These are phyloP conservation scores for Chaetomiaceae sp. DNA, from an alignment of 2,329 filamentous ascomycete species.

Conservation along the genomic window DNA sequence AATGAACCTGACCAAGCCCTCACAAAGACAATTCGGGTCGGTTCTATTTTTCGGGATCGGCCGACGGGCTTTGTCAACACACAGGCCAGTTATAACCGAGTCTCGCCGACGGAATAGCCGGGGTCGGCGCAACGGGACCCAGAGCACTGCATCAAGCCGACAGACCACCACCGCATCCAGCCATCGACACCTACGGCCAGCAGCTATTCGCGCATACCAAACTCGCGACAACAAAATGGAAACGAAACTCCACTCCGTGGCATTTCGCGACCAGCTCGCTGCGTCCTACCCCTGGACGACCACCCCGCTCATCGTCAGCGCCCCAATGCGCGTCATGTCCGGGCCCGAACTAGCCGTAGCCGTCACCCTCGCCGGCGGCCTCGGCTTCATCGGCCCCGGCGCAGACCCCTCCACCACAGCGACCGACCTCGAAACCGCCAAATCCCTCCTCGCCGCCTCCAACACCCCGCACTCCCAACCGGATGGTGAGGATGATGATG, in stretches of 20 bases:
- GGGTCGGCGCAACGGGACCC: not conserved
- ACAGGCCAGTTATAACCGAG: constrained; percentile 2
- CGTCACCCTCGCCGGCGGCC: constrained; percentile 66
- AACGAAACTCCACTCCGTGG: constrained; percentile 9
- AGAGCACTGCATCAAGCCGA: not conserved
- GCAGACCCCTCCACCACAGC: constrained; percentile 32
- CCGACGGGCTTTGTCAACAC: not conserved
- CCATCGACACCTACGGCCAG: no score
- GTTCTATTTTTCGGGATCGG: not conserved
- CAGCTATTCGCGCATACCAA: not conserved
- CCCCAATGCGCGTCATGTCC: constrained; percentile 66
- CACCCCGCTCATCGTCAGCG: constrained; percentile 54
- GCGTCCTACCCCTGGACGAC: constrained; percentile 48
- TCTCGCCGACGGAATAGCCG: not conserved
- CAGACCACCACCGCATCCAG: not conserved
- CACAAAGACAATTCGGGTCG: not conserved
- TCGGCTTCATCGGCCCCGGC: constrained; percentile 47
- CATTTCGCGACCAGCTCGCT: constrained; percentile 1
- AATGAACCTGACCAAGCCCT: not conserved
- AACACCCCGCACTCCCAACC: constrained; percentile 8
- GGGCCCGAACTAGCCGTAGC: constrained; percentile 53
- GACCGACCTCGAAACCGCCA: constrained; percentile 31
- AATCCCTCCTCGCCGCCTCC: constrained; percentile 21
- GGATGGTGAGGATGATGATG: no score
- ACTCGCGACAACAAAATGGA: not conserved